A percentile compares a stretch with the other conserved stretches of the same genome.
These are phyloP conservation scores for Thalia dealbata DNA, from an alignment of 176 grass and related monocot genomes.

Conservation along the genomic window DNA sequence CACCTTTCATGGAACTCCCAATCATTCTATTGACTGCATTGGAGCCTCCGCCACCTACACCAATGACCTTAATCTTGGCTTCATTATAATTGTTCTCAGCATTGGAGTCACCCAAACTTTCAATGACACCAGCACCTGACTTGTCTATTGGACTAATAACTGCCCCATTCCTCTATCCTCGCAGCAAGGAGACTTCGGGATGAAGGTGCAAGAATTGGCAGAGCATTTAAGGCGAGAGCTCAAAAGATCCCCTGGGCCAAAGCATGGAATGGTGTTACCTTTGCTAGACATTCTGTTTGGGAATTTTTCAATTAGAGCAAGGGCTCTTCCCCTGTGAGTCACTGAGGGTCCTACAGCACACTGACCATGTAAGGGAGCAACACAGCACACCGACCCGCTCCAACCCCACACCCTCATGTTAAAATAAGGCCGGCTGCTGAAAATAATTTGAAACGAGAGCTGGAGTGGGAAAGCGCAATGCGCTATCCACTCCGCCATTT, in stretches of 20 bases:
- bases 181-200: slow-evolving; percentile 15
- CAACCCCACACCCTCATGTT: no score
- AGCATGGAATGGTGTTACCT: background rate
- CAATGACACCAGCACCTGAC: background rate
- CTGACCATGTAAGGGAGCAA: slow-evolving; percentile 1
- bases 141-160: slow-evolving; percentile 3
- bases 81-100: background rate
- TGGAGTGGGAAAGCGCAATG: no score
- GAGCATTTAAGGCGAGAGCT: slow-evolving; percentile 10
- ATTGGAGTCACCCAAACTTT: background rate
- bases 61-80: slow-evolving; percentile 18
- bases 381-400: background rate
- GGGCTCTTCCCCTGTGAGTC: background rate
- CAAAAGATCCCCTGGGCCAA: background rate
- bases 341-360: background rate
- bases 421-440: no score
- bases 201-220: slow-evolving; percentile 8
- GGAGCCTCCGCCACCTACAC: slow-evolving; percentile 16
- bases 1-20: slow-evolving; percentile 21
- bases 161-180: background rate
- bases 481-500: no score
- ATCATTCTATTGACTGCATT: slow-evolving; percentile 20
- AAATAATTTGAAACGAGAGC: no score
- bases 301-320: background rate
- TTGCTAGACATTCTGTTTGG: background rate